Evolutionary conservation across 257 asterid genomes (phyloP), one percentile per base, ranked within the genome.

Genomic region (Nicotiana tabacum): DNA sequence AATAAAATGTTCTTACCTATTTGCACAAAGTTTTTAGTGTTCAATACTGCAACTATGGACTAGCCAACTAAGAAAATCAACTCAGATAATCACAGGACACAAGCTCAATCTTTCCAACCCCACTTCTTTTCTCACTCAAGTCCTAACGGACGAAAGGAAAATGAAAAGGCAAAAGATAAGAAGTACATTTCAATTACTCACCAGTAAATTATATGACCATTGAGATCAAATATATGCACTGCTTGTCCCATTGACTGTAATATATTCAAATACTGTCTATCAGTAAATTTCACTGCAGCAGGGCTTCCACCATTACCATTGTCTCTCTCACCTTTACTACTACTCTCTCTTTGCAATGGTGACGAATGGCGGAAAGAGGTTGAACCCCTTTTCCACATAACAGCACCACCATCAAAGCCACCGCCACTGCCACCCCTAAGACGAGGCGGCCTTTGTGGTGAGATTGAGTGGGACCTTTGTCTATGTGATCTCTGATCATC

Each of bases 191-290:
- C 27, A 76, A 76, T 51, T 29, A 91, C 97, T 90, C 83, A 94
- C 99, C 99, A 95, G 91, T 95, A 95, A 86, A 92, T 89, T 55
- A 95, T 88, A 58, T 91, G 93, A 82, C 86, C 55, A 85, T 88
- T 67, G 30, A 83, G 89, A 90, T 92, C 98, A 86, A 85, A 84
- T 85, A 92, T 92, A 84, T 95, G 98, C 87, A 94, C 93, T 0
- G 98, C 74, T 77, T 94, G 98, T 48, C 95, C 97, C 97, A 95
- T 92, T 48, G 98, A 92, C 91, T 94, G 99, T 90, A 95, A 89
- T 88, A 94, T 92, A 81, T 90, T 92, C 91, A 91, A 83, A 89
- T 91, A 92, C 85, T 94, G 98, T 83, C 84, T 87, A 82, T 95
- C 97, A 6, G 93, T 90, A 51, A 94, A 92, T 81, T 89, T 90